Conservation (phyloP, 2,329 filamentous ascomycete genomes). For the Didymella pinodella region DNA sequence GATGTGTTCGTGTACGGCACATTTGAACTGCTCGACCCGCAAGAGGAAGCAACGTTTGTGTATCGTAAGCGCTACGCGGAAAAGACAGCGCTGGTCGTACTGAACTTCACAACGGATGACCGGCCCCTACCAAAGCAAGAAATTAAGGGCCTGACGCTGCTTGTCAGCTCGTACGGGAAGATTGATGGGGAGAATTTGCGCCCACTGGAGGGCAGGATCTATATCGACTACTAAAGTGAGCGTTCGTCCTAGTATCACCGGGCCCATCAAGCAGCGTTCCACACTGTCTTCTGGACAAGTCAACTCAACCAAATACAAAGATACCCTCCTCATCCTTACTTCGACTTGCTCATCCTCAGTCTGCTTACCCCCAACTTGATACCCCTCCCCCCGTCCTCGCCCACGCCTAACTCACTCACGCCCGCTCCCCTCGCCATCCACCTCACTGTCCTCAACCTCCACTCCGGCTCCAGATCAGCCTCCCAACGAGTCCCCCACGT, state of each 20-base stretch:
- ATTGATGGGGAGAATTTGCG: conserved; percentile 33
- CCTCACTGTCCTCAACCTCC: too few species aligned
- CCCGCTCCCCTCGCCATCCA: too few species aligned
- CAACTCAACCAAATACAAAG: neutral
- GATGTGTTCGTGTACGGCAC: conserved; percentile 73
- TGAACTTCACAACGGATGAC: conserved; percentile 49
- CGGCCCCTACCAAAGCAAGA: conserved; percentile 16
- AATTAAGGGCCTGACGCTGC: conserved; percentile 43
- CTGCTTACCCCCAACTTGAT: too few species aligned
- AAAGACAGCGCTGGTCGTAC: conserved; percentile 45
- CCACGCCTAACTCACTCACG: too few species aligned
- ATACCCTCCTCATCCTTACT: too few species aligned
- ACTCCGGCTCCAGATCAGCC: too few species aligned
- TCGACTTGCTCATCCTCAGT: too few species aligned
- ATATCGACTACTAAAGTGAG: conserved; percentile 37
- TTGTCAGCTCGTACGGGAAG: conserved; percentile 55
- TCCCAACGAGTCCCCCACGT: too few species aligned
- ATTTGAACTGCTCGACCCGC: conserved; percentile 63
- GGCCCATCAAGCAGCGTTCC: too few species aligned
- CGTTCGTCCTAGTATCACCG: too few species aligned
- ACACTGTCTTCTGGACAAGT: neutral
- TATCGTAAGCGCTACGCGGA: conserved; percentile 49
- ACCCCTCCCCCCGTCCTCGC: too few species aligned
- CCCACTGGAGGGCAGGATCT: conserved; percentile 51
- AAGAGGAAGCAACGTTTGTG: conserved; percentile 64